These are phyloP conservation scores for Nymphaea thermarum DNA, from an alignment of 164 flowering plant species.

Conservation along the genomic window DNA sequence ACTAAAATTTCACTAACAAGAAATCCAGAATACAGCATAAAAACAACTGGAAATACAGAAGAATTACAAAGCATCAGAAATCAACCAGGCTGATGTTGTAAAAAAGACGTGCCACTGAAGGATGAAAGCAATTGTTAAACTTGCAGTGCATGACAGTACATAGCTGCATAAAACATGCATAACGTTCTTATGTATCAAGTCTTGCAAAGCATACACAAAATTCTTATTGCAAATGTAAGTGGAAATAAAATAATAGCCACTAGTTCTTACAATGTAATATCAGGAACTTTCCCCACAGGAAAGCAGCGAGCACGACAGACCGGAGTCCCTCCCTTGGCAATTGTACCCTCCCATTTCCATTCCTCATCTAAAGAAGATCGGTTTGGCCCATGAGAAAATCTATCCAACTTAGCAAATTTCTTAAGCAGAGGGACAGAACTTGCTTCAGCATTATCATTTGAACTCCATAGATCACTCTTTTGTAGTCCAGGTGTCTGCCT, in stretches of 20 bases:
- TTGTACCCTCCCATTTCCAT: slow-evolving; percentile 98
- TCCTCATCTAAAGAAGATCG: slow-evolving; percentile 33
- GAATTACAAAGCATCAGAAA: neutral
- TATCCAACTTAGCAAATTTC: slow-evolving; percentile 27
- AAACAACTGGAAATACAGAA: neutral
- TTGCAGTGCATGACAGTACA: neutral
- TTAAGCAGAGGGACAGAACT: slow-evolving; percentile 28
- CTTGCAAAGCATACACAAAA: too few species aligned
- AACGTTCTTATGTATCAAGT: too few species aligned
- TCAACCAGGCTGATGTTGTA: neutral
- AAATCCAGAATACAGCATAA: neutral
- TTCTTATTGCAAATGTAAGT: too few species aligned
- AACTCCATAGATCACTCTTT: slow-evolving; percentile 29
- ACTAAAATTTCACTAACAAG: neutral
- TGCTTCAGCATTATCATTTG: slow-evolving; percentile 27
- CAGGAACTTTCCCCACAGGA: slow-evolving; percentile 79
- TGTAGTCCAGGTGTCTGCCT: slow-evolving; percentile 30
- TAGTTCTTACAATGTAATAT: slow-evolving; percentile 47
- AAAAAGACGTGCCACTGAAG: neutral
- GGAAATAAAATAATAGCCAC: slow-evolving; percentile 15
- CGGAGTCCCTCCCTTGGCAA: slow-evolving; percentile 91
- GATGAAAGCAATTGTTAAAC: neutral
- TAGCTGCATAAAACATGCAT: neutral
- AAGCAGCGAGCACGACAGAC: slow-evolving; percentile 96
- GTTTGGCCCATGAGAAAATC: slow-evolving; percentile 34